These are phyloP conservation scores for Biscogniauxia marginata DNA, from an alignment of 2,329 filamentous ascomycete species.

Conservation along the genomic window DNA sequence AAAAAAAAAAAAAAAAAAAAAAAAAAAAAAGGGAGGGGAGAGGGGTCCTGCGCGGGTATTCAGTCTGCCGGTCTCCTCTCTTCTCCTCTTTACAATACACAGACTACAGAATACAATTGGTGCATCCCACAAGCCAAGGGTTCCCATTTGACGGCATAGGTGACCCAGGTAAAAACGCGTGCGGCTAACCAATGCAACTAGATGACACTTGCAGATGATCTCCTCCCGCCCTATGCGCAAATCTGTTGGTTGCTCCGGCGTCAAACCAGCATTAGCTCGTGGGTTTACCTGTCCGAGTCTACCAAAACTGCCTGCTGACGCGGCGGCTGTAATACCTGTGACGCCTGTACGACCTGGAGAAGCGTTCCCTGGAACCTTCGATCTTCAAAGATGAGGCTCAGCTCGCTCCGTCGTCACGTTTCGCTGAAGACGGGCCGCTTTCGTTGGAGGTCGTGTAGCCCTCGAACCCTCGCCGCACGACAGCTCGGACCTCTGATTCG, in stretches of 20 bases:
- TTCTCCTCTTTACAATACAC: neutral
- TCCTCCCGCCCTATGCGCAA: neutral
- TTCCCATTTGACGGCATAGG: too few relatives aligned
- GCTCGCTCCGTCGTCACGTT: neutral
- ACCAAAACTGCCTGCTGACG: neutral
- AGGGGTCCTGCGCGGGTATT: neutral
- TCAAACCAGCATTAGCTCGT: too few relatives aligned
- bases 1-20: too few relatives aligned
- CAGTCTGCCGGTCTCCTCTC: neutral
- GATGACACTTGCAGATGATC: neutral
- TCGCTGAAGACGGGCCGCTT: neutral
- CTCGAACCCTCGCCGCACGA: neutral
- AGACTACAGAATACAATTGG: neutral
- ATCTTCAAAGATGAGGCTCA: neutral
- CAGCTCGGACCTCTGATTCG: neutral
- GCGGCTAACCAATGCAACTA: neutral
- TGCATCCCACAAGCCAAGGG: neutral
- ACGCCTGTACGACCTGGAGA: neutral
- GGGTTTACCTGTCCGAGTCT: too few relatives aligned
- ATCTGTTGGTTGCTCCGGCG: neutral
- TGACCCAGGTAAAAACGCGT: neutral
- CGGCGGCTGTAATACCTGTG: neutral
- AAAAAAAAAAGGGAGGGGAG: too few relatives aligned
- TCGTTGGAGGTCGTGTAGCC: neutral
- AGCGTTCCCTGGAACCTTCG: neutral